Percentiles rank a stretch among this genome's conserved stretches.
Evolutionary conservation across 2,329 filamentous ascomycete species (phyloP).

Genomic region (Colletotrichum aenigma): DNA sequence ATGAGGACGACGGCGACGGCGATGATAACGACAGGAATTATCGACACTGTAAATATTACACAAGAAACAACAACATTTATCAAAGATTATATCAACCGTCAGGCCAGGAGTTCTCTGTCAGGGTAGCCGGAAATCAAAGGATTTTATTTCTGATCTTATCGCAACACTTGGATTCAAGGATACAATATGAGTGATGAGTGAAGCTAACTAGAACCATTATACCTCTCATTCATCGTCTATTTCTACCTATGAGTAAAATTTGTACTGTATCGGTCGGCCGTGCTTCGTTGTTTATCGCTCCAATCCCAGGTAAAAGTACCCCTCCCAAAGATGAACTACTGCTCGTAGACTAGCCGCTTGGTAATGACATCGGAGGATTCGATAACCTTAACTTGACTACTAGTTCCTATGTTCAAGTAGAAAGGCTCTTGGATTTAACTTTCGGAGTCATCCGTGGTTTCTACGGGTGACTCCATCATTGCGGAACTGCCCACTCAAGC

Average conservation of each 20-base stretch:
- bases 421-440: neutral
- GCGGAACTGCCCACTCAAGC: neutral
- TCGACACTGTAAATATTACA: fast-evolving
- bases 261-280: too few relatives aligned
- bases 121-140: fast-evolving
- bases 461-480: neutral
- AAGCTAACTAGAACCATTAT: too few relatives aligned
- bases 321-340: fast-evolving
- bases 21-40: too few relatives aligned
- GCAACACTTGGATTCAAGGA: too few relatives aligned
- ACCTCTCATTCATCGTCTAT: fast-evolving
- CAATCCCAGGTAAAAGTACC: fast-evolving
- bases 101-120: fast-evolving
- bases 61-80: fast-evolving
- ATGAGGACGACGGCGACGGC: fast-evolving
- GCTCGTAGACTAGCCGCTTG: neutral
- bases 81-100: too few relatives aligned
- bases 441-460: neutral
- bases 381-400: neutral
- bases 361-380: fast-evolving
- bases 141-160: too few relatives aligned
- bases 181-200: fast-evolving
- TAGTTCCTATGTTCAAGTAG: fast-evolving
- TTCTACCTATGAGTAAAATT: fast-evolving
- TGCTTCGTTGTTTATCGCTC: neutral